Evolutionary conservation across 2,329 filamentous ascomycete species (phyloP).

Genomic region (Xylariomycetidae sp.): DNA sequence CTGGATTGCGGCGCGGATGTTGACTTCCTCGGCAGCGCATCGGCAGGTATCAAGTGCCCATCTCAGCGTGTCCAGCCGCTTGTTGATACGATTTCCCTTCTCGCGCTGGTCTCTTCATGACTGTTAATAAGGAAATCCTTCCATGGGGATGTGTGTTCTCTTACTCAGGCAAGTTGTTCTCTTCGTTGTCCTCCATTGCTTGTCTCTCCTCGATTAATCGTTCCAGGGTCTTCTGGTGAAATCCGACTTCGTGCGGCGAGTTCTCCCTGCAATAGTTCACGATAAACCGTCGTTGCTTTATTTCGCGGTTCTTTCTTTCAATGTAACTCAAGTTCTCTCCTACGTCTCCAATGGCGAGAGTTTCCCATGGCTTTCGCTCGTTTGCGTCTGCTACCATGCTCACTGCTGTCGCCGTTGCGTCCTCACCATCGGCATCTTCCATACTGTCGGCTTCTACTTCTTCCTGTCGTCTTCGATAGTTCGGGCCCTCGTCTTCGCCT

Average conservation of each 20-base stretch:
- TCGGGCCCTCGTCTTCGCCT: not conserved
- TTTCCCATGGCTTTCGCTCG: slow-evolving; percentile 20
- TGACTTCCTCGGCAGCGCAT: slow-evolving; percentile 31
- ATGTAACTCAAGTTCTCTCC: slow-evolving; percentile 31
- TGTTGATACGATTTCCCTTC: slow-evolving; percentile 21
- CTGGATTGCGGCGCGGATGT: slow-evolving; percentile 36
- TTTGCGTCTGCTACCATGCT: not conserved
- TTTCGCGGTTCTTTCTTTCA: slow-evolving; percentile 31
- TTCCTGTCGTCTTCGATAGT: not conserved
- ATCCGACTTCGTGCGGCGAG: slow-evolving; percentile 16
- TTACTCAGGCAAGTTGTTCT: slow-evolving; percentile 27
- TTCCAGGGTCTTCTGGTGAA: slow-evolving; percentile 19
- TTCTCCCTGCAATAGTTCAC: slow-evolving; percentile 18
- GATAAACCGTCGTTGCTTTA: slow-evolving; percentile 30
- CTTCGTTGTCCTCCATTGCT: slow-evolving; percentile 26
- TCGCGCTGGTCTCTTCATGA: slow-evolving; percentile 20
- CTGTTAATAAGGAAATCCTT: slow-evolving; percentile 4
- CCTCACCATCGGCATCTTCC: not conserved
- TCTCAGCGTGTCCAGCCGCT: slow-evolving; percentile 28
- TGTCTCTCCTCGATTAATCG: slow-evolving; percentile 19
- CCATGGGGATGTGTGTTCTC: slow-evolving; percentile 6
- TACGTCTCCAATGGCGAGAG: slow-evolving; percentile 30
- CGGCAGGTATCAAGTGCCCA: slow-evolving; percentile 24
- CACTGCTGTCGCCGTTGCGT: slow-evolving; percentile 2
- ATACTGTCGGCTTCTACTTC: slow-evolving; percentile 2